Evolutionary conservation across 1,139 yeast genomes (phyloP).

Genomic region (Kazachstania sp.): DNA sequence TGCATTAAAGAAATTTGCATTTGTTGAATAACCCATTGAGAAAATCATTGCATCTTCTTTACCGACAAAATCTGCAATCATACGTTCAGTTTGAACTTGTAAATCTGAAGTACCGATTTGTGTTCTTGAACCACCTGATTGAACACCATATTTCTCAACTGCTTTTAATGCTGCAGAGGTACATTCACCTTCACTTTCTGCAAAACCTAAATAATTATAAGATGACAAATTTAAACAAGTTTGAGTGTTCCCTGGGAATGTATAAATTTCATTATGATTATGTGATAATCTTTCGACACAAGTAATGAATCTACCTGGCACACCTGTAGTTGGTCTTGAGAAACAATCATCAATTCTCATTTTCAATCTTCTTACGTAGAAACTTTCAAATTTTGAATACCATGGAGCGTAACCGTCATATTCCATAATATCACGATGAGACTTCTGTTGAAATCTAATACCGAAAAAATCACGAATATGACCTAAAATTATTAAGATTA

Average conservation of each 20-base stretch:
- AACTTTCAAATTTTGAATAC: constrained; percentile 88
- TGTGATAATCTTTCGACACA: constrained; percentile 68
- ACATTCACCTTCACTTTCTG: constrained; percentile 88
- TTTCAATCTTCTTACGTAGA: constrained; percentile 86
- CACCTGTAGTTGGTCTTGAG: constrained; percentile 92
- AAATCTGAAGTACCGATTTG: constrained; percentile 70
- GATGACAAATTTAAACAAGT: constrained; percentile 83
- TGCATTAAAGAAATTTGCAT: constrained; percentile 81
- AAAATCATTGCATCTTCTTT: constrained; percentile 81
- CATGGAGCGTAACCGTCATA: constrained; percentile 93
- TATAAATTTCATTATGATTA: constrained; percentile 49
- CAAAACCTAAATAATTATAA: constrained; percentile 92
- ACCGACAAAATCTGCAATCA: constrained; percentile 81
- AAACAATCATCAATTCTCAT: constrained; percentile 89
- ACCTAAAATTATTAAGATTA: constrained; percentile 77
- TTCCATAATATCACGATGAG: constrained; percentile 60
- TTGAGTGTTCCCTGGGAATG: constrained; percentile 63
- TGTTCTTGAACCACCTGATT: constrained; percentile 71
- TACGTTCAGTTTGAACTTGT: constrained; percentile 64
- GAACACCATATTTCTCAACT: constrained; percentile 61
- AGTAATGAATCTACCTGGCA: constrained; percentile 85
- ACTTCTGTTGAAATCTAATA: constrained; percentile 56
- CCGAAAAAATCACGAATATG: constrained; percentile 87
- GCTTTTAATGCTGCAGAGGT: constrained; percentile 66
- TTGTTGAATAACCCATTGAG: constrained; percentile 95